phyloP scores from a whole-genome alignment of 2,329 filamentous ascomycete genomes.

The Trichoderma koningii region DNA sequence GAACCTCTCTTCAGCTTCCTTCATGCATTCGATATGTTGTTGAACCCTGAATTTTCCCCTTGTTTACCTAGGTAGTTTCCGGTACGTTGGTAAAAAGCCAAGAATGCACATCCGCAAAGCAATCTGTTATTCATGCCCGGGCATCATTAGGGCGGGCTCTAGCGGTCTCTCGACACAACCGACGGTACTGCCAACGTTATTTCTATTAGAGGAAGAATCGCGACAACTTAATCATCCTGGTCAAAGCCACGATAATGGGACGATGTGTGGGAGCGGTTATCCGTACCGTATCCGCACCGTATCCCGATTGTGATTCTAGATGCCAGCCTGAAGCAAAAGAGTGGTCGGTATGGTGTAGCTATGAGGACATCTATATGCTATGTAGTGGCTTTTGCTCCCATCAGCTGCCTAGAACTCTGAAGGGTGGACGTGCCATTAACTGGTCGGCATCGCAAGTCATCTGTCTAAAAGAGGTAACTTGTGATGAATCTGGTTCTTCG shows the following conservation, averaged over 20 bases:
- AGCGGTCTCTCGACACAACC: not conserved
- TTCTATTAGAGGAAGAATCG: not conserved
- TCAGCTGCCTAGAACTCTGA: not conserved
- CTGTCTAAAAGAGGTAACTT: not conserved
- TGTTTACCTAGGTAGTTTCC: no score
- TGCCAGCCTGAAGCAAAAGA: not conserved
- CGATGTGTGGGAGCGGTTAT: not conserved
- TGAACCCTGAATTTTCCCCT: no score
- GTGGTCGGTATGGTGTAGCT: no score
- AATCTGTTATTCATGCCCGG: not conserved
- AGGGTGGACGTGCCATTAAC: not conserved
- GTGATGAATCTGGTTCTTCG: not conserved
- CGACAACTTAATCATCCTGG: not conserved
- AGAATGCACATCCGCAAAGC: not conserved
- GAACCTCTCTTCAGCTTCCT: not conserved
- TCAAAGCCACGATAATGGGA: not conserved
- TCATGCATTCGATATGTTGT: no score
- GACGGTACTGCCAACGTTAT: not conserved
- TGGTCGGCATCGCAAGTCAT: not conserved
- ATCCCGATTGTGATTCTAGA: not conserved
- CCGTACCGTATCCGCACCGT: conserved; percentile 15
- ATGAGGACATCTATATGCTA: no score
- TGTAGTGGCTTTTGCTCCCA: no score
- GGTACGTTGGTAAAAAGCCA: not conserved
- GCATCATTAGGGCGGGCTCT: not conserved